Base-by-base conservation (phyloP, 2,329 filamentous ascomycete genomes). In the Fusarium newnesense region DNA sequence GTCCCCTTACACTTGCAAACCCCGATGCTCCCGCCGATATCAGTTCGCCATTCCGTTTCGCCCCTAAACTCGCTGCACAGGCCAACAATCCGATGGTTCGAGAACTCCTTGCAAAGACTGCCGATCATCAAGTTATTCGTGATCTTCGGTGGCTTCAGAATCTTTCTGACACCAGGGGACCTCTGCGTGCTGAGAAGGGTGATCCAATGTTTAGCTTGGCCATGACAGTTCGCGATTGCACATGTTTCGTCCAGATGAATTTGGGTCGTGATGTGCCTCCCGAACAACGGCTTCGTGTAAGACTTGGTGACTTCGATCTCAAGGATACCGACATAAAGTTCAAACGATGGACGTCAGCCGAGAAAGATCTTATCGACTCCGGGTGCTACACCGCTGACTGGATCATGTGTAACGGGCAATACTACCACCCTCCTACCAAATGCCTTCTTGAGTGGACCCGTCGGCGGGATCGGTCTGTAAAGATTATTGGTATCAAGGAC, bases 181-280 rank as follows among this genome's bases (percentile, higher is more conserved):
- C 87, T 26, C 80, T 89, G 5, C 74, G 81, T 6, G 82, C 84
- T 13, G 79, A 84, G 52, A 79, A 79, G 4, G 77, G 80, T 7
- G 81, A 86, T 40, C 79, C 82, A 16, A 83, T 87, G 34, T 90
- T 93, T 68, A 87, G 88, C 18, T 84, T 93, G 11, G 92, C 93
- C 63, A 96, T 96, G 93, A 95, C 94, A 7, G 80, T 96, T 73
- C 86, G 94, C 56, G 94, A 96, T 83, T 95, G 93, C 80, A 94
- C 92, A 7, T 88, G 93, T 75, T 95, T 92, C 77, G 84, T 94
- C 44, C 89, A 89, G 76, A 87, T 94, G 63, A 81, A 81, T 24
- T 61, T 74, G 16, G 72, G 68, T 47, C 75, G 71, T 21, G 60
- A 69, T 21, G 68, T 67, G 32, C 54, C 69, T 47, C 52, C 70